Percentiles rank a stretch among this genome's conserved stretches.
These are phyloP conservation scores for Axilococcus clingmanii DNA, from an alignment of 139 green algal genomes.

Conservation along the genomic window DNA sequence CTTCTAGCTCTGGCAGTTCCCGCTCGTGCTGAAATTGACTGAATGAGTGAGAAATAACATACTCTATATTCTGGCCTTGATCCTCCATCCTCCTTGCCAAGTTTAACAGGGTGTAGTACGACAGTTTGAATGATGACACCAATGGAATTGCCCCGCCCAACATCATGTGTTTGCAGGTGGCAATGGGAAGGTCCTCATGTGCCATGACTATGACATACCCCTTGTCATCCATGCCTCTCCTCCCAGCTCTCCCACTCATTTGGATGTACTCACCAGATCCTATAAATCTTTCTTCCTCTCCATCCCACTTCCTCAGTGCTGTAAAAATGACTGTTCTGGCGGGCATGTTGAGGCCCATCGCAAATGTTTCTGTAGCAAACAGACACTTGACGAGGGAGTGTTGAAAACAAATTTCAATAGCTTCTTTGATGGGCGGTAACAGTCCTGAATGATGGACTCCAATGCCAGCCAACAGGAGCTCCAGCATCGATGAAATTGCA, in stretches of 20 bases:
- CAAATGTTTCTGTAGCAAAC: conserved; percentile 93
- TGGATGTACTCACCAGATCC: conserved; percentile 91
- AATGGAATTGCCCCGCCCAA: conserved; percentile 55
- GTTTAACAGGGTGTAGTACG: conserved; percentile 93
- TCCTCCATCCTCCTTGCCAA: conserved; percentile 70
- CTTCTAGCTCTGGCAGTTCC: conserved; percentile 27
- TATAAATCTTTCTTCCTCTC: conserved; percentile 46
- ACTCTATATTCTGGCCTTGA: conserved; percentile 63
- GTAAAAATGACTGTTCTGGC: conserved; percentile 89
- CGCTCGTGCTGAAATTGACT: conserved; percentile 88
- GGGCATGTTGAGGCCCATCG: conserved; percentile 99
- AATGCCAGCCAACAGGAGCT: conserved; percentile 77
- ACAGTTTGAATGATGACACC: conserved; percentile 69
- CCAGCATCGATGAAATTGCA: conserved; percentile 61
- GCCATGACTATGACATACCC: conserved; percentile 87
- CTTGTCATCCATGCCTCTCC: conserved; percentile 81
- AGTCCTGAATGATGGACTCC: conserved; percentile 90
- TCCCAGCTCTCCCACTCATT: conserved; percentile 88
- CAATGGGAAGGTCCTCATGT: conserved; percentile 49
- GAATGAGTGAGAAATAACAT: conserved; percentile 85
- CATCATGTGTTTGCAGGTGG: conserved; percentile 31
- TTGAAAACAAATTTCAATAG: conserved; percentile 97
- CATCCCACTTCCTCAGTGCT: conserved; percentile 84
- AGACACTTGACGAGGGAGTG: conserved; percentile 56
- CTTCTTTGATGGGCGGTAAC: conserved; percentile 94